A percentile compares a stretch with the other conserved stretches of the same genome.
These are phyloP conservation scores for Verticillium nubilum DNA, from an alignment of 2,329 filamentous ascomycete species.

Conservation along the genomic window DNA sequence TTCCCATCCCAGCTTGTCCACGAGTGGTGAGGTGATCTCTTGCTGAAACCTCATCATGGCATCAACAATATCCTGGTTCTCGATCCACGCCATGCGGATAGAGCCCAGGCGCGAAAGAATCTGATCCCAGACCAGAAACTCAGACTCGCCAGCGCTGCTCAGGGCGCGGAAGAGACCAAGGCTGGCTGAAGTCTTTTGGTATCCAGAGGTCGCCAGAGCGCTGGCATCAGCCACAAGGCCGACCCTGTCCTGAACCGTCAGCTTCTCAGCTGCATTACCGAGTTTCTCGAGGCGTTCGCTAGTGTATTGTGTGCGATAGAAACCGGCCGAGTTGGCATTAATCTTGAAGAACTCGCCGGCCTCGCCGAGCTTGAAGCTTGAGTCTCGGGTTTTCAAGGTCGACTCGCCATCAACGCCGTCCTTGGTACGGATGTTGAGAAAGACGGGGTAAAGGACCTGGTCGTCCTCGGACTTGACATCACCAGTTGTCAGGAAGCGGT, in stretches of 20 bases:
- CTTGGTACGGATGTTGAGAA: constrained; percentile 79
- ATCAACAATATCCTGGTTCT: constrained; percentile 66
- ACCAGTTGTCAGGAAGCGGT: constrained; percentile 86
- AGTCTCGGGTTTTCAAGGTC: constrained; percentile 58
- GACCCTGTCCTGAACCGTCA: constrained; percentile 85
- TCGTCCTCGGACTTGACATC: constrained; percentile 95
- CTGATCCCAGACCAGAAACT: constrained; percentile 95
- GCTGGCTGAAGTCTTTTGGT: constrained; percentile 88
- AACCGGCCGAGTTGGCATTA: constrained; percentile 88
- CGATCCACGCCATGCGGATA: constrained; percentile 82
- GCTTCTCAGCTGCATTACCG: constrained; percentile 75
- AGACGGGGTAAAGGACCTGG: constrained; percentile 79
- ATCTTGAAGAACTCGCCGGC: constrained; percentile 91
- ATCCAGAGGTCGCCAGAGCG: constrained; percentile 81
- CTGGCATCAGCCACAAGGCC: constrained; percentile 94
- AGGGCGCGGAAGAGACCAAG: constrained; percentile 83
- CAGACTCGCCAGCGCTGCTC: constrained; percentile 67
- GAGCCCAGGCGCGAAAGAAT: constrained; percentile 72
- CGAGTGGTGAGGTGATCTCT: constrained; percentile 69
- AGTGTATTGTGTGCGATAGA: constrained; percentile 86
- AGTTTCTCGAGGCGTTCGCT: constrained; percentile 82
- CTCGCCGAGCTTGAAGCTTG: constrained; percentile 64
- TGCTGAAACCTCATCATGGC: constrained; percentile 80
- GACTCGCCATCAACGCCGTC: constrained; percentile 75
- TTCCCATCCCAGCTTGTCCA: constrained; percentile 82